These are phyloP conservation scores for Schwanniomyces vanrijiae DNA, from an alignment of 805 yeast species.

Conservation along the genomic window DNA sequence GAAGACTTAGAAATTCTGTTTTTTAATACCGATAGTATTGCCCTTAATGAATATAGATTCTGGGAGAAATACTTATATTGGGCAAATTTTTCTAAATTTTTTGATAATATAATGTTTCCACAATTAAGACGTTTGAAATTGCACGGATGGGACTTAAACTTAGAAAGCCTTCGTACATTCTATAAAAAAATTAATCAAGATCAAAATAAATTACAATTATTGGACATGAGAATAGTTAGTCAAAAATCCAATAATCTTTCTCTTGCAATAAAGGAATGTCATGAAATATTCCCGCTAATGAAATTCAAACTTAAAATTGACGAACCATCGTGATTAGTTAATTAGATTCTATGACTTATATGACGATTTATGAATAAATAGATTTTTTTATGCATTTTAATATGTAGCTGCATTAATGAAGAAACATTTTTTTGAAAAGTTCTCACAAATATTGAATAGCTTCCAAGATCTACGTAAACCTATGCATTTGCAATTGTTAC, in stretches of 20 bases:
- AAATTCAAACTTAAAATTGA: conserved; percentile 2
- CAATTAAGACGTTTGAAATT: conserved; percentile 14
- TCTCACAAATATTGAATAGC: background rate
- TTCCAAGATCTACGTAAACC: background rate
- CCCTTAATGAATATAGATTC: background rate
- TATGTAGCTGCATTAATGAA: background rate
- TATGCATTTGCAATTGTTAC: background rate
- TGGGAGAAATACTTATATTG: conserved; percentile 4
- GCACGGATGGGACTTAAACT: conserved; percentile 23
- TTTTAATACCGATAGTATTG: background rate
- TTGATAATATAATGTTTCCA: conserved; percentile 11
- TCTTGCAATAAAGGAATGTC: conserved; percentile 2
- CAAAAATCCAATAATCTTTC: conserved; percentile 1
- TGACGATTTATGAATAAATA: background rate
- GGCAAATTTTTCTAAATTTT: conserved; percentile 3
- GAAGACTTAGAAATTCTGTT: conserved; percentile 5
- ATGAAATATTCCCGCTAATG: conserved; percentile 1
- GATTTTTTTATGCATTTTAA: background rate
- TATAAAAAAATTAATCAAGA: background rate
- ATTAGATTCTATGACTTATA: background rate
- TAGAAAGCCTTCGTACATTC: conserved; percentile 7
- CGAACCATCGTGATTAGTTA: background rate
- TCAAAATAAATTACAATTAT: background rate
- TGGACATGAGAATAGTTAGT: conserved; percentile 4
- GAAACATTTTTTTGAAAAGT: background rate